Evolutionary conservation across 164 flowering plant species (phyloP).

Genomic region (Paratinospora sagittata): DNA sequence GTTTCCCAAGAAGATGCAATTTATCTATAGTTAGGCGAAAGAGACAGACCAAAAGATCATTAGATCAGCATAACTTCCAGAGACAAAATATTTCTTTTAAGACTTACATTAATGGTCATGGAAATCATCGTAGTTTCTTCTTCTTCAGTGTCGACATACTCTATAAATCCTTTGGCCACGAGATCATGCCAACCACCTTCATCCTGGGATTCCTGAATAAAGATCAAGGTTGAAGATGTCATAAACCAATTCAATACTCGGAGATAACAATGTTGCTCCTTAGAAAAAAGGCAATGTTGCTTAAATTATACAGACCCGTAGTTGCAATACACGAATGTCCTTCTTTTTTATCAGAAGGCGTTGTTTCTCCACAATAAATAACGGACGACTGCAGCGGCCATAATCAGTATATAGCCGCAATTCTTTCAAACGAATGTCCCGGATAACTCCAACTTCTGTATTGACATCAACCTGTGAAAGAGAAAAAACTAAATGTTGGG

Average conservation of each 20-base stretch:
- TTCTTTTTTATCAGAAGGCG: conserved; percentile 80
- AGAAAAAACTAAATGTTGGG: neutral
- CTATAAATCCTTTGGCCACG: conserved; percentile 84
- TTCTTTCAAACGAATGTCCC: conserved; percentile 87
- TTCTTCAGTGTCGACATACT: conserved; percentile 95
- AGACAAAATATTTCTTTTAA: neutral
- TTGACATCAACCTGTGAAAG: conserved; percentile 86
- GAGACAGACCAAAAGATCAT: neutral
- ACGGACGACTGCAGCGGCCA: conserved; percentile 98
- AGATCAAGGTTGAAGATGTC: conserved; percentile 3
- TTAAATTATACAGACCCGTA: conserved; percentile 46
- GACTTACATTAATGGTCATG: conserved; percentile 86
- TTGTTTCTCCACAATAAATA: conserved; percentile 93
- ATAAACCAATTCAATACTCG: neutral
- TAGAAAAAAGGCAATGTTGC: neutral
- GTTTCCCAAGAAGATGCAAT: neutral
- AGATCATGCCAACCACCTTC: conserved; percentile 97
- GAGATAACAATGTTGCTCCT: neutral
- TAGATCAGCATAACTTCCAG: neutral
- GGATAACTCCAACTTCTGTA: conserved; percentile 96
- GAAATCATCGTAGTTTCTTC: conserved; percentile 99
- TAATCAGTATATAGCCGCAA: conserved; percentile 92
- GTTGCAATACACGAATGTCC: conserved; percentile 79
- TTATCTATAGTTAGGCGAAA: neutral
- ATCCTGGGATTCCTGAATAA: conserved; percentile 65